Base-by-base conservation (phyloP, 306 rosid genomes). In the Pueraria montana region DNA sequence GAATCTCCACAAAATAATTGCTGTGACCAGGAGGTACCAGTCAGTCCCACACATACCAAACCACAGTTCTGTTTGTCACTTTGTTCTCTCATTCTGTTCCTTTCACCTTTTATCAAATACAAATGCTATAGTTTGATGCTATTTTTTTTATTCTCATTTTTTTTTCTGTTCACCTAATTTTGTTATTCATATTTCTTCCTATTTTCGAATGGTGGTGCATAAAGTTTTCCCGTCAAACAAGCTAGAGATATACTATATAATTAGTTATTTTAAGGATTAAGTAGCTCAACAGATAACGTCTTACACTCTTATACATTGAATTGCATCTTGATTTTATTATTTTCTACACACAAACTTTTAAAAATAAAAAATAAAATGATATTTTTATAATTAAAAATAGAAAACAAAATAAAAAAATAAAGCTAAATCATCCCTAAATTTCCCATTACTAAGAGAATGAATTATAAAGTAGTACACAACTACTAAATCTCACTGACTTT, bases 11-110 rank as follows among this genome's bases (percentile, higher is more conserved):
- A 75, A 63, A 62, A 10, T 45, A 72, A 53, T 77, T 82, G 79
- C 13, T 76, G 61, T 34, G 69, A 38, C 75, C 12, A 43, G 32
- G 40, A 52, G 74, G 74, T 52, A 69, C 67, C 61, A 76, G 80
- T 24, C 61, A 76, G 80, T 24, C 88, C 86, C 77, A 75, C 84
- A 1, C 75, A 17, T 34, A 82, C 87, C 87, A 67, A 79, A 86
- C 83, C 75, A 50, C 77, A 2, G 58, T 80, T 13, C 74, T 52
- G 10, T 59, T 69, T 74, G 58, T 82, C 87, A 50, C 30, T 74
- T 53, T 55, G 7, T 40, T n/a, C 61, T 24, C n/a, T 55, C 26
- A 10, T 38, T 56, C 63, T 56, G 12, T 45, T 45, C 11, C n/a
- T 59, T n/a, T 17, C 46, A 18, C 0, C 30, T 2, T 34, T 56